phyloP scores from a whole-genome alignment of 768 basidiomycete genomes.

The Amanita fuliginea region DNA sequence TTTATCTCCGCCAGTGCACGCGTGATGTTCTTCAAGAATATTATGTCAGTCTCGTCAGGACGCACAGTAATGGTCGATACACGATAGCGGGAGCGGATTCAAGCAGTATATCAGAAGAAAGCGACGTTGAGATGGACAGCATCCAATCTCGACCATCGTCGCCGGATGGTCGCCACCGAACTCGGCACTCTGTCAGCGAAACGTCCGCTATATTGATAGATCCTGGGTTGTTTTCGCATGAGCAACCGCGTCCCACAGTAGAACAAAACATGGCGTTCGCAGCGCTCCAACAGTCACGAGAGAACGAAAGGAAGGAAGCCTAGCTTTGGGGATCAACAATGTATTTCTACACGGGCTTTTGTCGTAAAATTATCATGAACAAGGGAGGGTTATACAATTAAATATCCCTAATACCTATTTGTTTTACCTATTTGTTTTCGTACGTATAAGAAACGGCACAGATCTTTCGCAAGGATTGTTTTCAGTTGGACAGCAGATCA shows the following conservation, averaged over 20 bases:
- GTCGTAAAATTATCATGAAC: conserved; percentile 7
- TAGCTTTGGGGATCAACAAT: conserved; percentile 1
- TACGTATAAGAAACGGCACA: conserved; percentile 8
- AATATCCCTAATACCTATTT: conserved; percentile 8
- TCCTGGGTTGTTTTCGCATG: conserved; percentile 25
- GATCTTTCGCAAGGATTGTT: conserved; percentile 8
- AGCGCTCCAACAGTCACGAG: conserved; percentile 23
- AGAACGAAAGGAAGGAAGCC: background rate
- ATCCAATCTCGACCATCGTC: conserved; percentile 42
- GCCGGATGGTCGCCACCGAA: conserved; percentile 23
- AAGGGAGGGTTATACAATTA: conserved; percentile 7
- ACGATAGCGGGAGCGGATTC: conserved; percentile 36
- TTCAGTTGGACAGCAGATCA: conserved; percentile 9
- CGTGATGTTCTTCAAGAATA: conserved; percentile 87
- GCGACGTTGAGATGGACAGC: conserved; percentile 48
- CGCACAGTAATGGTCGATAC: conserved; percentile 57
- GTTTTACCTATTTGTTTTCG: conserved; percentile 1
- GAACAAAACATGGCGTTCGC: conserved; percentile 85
- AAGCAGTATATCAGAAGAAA: conserved; percentile 32
- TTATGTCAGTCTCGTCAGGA: conserved; percentile 86
- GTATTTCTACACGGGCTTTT: conserved; percentile 1
- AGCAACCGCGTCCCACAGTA: conserved; percentile 49
- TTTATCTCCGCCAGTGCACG: conserved; percentile 56
- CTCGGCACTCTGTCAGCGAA: conserved; percentile 20
- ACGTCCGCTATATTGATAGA: conserved; percentile 34